Percentiles rank a stretch among this genome's conserved stretches.
Conservation (phyloP, 129 eudicot genomes). For the Cynara cardunculus region DNA sequence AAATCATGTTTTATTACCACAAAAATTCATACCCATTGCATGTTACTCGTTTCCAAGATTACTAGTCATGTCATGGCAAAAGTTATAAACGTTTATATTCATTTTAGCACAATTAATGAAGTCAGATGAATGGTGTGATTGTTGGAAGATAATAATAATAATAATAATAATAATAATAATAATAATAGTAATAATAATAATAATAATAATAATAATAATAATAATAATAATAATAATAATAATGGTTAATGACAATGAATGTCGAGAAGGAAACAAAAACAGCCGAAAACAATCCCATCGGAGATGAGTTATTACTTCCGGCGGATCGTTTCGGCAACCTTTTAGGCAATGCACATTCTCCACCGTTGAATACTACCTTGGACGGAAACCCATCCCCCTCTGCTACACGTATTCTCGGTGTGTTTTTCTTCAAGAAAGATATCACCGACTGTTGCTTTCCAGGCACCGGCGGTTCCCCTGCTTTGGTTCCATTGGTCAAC, state of each 20-base stretch:
- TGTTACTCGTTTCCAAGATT: no score
- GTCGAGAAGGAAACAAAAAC: slow-evolving; percentile 30
- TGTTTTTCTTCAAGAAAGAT: slow-evolving; percentile 51
- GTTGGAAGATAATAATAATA: background rate
- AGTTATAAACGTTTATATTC: no score
- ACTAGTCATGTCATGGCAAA: no score
- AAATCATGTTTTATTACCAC: no score
- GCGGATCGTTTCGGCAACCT: slow-evolving; percentile 41
- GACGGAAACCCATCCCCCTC: slow-evolving; percentile 77
- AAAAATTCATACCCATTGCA: no score
- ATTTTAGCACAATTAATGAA: no score
- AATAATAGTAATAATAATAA: background rate
- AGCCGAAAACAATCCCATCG: slow-evolving; percentile 18
- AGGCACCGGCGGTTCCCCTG: slow-evolving; percentile 62
- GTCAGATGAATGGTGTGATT: background rate
- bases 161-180: background rate
- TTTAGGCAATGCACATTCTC: slow-evolving; percentile 77
- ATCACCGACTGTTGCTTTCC: slow-evolving; percentile 89
- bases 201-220: background rate
- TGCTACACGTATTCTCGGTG: slow-evolving; percentile 34
- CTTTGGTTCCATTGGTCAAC: slow-evolving; percentile 46
- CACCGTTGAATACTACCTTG: slow-evolving; percentile 71
- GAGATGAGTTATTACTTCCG: slow-evolving; percentile 23
- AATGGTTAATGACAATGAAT: slow-evolving; percentile 22
- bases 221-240: background rate